Percentiles rank a stretch among this genome's conserved stretches.
Conservation (phyloP, 495 filamentous ascomycete genomes). For the Penicillium taxi region DNA sequence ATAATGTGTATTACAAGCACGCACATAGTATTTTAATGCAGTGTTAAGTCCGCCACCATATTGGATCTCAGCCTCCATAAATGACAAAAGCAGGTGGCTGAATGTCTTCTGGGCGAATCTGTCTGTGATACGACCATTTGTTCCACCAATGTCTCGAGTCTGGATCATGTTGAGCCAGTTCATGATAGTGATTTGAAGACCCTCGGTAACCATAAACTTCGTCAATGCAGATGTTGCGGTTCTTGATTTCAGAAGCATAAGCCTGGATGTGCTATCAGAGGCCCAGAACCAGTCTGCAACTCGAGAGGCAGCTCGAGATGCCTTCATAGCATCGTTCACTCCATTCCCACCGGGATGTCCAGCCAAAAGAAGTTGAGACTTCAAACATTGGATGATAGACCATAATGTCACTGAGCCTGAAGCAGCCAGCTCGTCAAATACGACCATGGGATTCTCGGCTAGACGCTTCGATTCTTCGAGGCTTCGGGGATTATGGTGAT, state of each 20-base stretch:
- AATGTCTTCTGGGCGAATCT: conserved; percentile 15
- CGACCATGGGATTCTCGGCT: conserved; percentile 29
- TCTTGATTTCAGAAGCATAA: conserved; percentile 21
- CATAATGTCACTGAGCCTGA: conserved; percentile 25
- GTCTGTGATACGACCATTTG: conserved; percentile 19
- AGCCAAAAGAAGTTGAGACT: conserved; percentile 28
- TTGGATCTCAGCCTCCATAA: conserved; percentile 28
- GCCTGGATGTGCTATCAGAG: conserved; percentile 22
- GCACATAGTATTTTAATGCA: conserved; percentile 25
- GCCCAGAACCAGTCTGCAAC: conserved; percentile 37
- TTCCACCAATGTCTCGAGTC: conserved; percentile 22
- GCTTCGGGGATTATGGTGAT: conserved; percentile 5
- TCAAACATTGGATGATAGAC: conserved; percentile 21
- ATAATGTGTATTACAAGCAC: conserved; percentile 18
- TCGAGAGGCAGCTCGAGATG: conserved; percentile 26
- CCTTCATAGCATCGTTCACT: conserved; percentile 24
- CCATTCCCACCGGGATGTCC: conserved; percentile 9
- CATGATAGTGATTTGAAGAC: conserved; percentile 25
- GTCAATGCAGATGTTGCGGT: conserved; percentile 11
- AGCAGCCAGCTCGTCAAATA: conserved; percentile 36
- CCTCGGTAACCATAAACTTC: conserved; percentile 38
- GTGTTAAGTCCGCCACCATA: conserved; percentile 27
- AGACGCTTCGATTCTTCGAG: conserved; percentile 13
- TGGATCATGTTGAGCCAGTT: conserved; percentile 29
- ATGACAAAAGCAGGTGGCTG: conserved; percentile 20